Evolutionary conservation across 768 basidiomycete species (phyloP), one percentile per base, ranked within the genome.

Genomic region (Russula dissimulans): DNA sequence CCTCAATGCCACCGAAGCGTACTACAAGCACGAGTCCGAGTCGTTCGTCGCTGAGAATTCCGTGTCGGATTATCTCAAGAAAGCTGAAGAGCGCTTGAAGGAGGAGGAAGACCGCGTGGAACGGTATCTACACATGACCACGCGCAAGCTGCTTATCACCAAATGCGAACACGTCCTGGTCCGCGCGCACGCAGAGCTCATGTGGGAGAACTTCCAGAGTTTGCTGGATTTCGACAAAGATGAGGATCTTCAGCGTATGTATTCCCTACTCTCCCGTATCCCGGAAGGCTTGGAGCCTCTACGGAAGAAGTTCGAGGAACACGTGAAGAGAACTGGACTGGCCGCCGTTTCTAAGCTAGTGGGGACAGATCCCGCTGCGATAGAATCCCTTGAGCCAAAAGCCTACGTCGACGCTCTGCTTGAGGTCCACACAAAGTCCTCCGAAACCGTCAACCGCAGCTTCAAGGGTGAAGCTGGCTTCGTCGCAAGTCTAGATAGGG

Each of bases 31-130:
- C 66, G 95, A 99, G 72, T 95, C 93, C 0, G 87, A 92, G 65
- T 80, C 86, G 4, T 99, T 93, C 78, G 81, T 97, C 31, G 85
- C 87, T 1, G 84, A 86, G 68, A 92, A 92, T 74, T 88, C 81
- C 59, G 87, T 97, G 52, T 89, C 91, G 12, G 95, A 97, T 69
- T 99, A 97, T 72, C 77, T 99, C 71, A 93, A 86, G 76, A 95
- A 91, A 73, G 95, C 92, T 0, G 95, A 97, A 70, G 89, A 90
- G 68, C 83, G 95, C 47, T 75, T 99, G 59, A 82, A 84, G 59
- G 95, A 99, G 72, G 95, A 99, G 68, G 92, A 95, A 72, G 91
- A 95, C 69, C 84, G 95, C 26, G 92, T 97, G 22, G 95, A 97
- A 70, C 81, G 91, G 54, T 97, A 97, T 72, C 79, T 99, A 47